phyloP scores from a whole-genome alignment of 192 early-diverging fungal species.

The Coemansia umbellata region DNA sequence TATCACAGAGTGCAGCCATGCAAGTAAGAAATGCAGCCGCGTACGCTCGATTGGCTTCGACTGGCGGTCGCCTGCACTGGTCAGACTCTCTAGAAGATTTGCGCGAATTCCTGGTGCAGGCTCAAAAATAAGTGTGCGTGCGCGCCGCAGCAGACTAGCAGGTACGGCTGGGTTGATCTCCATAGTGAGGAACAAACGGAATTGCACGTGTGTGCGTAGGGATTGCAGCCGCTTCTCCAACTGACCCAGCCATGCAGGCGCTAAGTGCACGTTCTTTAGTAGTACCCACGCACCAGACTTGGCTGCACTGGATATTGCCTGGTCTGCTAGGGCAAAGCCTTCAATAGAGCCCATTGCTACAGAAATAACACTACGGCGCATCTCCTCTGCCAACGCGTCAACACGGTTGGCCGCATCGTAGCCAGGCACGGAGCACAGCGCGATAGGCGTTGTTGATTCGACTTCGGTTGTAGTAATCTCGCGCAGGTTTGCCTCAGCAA shows the following conservation, averaged over 20 bases:
- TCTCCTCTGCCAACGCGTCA: conserved; percentile 78
- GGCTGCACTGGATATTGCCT: conserved; percentile 77
- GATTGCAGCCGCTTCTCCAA: conserved; percentile 93
- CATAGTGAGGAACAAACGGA: conserved; percentile 97
- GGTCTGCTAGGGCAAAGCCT: conserved; percentile 84
- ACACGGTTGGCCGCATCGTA: conserved; percentile 95
- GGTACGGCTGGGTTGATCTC: conserved; percentile 98
- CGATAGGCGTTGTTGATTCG: conserved; percentile 72
- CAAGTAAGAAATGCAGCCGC: conserved; percentile 89
- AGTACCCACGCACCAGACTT: conserved; percentile 93
- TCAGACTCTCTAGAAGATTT: conserved; percentile 80
- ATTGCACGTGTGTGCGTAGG: conserved; percentile 75
- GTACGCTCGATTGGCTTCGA: conserved; percentile 82
- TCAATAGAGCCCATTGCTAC: conserved; percentile 99
- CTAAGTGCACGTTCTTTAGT: conserved; percentile 98
- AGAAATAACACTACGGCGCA: conserved; percentile 58
- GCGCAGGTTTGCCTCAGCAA: conserved; percentile 66
- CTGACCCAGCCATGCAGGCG: conserved; percentile 87
- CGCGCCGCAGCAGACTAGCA: conserved; percentile 82
- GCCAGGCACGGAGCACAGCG: conserved; percentile 88
- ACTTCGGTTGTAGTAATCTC: conserved; percentile 70
- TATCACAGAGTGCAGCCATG: conserved; percentile 95
- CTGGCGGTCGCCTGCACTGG: conserved; percentile 4
- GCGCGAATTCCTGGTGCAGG: conserved; percentile 95
- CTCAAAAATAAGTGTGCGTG: conserved; percentile 93